Evolutionary conservation across 2,329 filamentous ascomycete species (phyloP).

Genomic region (Apiospora hydei): DNA sequence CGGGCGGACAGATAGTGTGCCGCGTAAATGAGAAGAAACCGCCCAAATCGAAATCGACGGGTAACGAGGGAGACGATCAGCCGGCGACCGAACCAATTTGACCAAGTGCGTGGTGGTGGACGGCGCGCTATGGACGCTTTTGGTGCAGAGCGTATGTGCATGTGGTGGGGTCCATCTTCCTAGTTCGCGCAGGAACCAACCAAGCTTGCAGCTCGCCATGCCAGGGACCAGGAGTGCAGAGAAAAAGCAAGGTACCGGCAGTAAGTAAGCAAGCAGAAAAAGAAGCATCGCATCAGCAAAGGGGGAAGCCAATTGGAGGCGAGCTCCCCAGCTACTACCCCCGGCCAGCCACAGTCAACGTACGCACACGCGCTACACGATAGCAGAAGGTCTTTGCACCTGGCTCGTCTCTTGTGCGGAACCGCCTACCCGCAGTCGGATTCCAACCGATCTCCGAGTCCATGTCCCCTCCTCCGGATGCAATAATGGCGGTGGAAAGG

Average conservation of each 20-base stretch:
- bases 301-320: neutral
- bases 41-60: neutral
- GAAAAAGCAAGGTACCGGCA: constrained; percentile 13
- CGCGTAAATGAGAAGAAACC: neutral
- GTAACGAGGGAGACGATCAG: constrained; percentile 1
- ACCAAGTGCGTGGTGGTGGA: neutral
- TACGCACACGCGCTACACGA: neutral
- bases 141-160: constrained; percentile 2
- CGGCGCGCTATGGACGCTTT: constrained; percentile 10
- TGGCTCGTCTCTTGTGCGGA: constrained; percentile 9
- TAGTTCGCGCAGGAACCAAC: constrained; percentile 16
- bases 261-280: neutral
- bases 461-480: neutral
- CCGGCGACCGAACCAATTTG: constrained; percentile 16
- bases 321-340: neutral
- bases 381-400: neutral
- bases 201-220: constrained; percentile 5
- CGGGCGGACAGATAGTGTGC: neutral
- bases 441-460: neutral
- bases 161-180: neutral
- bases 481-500: neutral
- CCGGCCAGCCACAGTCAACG: neutral
- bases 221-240: constrained; percentile 19
- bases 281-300: neutral
- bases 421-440: neutral